phyloP scores from a whole-genome alignment of 2,329 filamentous ascomycete species.

The Trichoderma aggressivum region DNA sequence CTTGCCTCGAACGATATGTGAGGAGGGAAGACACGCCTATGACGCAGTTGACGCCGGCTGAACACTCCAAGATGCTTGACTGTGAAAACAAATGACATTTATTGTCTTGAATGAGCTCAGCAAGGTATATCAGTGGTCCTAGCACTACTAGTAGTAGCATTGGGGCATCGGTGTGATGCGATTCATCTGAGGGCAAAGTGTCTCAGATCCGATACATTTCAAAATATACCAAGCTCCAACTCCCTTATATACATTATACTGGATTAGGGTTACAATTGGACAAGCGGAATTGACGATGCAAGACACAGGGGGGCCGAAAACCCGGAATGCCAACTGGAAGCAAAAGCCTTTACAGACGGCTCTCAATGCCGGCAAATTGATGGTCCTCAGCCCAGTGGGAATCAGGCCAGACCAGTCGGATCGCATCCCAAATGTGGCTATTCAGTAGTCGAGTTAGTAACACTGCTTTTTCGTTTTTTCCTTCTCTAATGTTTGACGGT shows the following conservation, averaged over 20 bases:
- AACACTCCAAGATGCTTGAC: neutral
- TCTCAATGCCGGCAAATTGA: conserved; percentile 67
- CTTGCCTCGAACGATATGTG: neutral
- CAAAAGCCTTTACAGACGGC: conserved; percentile 59
- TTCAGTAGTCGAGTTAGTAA: conserved; percentile 30
- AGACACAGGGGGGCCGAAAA: neutral
- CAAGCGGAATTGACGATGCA: neutral
- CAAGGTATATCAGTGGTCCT: neutral
- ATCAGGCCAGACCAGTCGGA: conserved; percentile 89
- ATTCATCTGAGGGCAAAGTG: neutral
- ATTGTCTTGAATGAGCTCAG: neutral
- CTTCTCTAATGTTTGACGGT: neutral
- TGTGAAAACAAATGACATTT: neutral
- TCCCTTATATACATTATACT: neutral
- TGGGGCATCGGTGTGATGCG: neutral
- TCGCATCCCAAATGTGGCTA: conserved; percentile 91
- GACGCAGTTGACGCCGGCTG: neutral
- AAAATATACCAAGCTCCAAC: neutral
- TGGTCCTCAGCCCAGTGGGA: conserved; percentile 76
- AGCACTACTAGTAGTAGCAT: neutral
- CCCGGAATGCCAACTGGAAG: neutral
- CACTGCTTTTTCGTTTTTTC: conserved; percentile 15
- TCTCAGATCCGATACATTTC: conserved; percentile 10
- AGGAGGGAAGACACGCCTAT: neutral
- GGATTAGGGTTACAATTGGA: neutral